Evolutionary conservation across 78 protist genomes (phyloP), one percentile per base, ranked within the genome.

Genomic region (Reticulomyxa filosa): DNA sequence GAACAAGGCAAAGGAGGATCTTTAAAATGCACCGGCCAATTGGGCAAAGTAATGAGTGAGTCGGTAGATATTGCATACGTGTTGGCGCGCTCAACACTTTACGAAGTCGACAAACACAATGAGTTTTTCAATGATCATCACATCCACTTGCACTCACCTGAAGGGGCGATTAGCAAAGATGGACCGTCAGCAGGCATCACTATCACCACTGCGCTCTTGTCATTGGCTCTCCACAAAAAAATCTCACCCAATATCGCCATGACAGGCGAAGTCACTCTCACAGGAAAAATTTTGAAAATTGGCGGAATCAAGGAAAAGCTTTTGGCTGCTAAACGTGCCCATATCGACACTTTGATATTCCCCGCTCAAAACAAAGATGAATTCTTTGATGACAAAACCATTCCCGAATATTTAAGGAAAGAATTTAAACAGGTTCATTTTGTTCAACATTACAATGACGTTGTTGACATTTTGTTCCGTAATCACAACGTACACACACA

Each of bases 141-240:
- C 25, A 2, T 87, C 50, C 93, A 87, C 72, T 17, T 89, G 63
- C 95, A 89, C 67, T 51, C 77, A 11, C 92, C 95, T 30, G 91
- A 70, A 51, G 95, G 91, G 1, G 87, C 93, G 4, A 64, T 35
- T n/a, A 76, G 78, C 3, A 87, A 89, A 70, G 90, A 89, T 35
- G 88, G 90, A 13, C 88, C 95, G 22, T 65, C 80, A 1, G 95
- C 92, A 0, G 92, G 95, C 26, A 36, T 78, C n/a, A 82, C 89
- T 0, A 70, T 86, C 53, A 75, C 62, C 17, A 67, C 81, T 1
- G 77, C 90, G 13, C 33, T 89, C 2, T 26, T 79, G 8, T 83
- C 90, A 11, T 61, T 86, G 33, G 90, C 91, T 27, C 37, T 7
- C 0, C 48, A 61, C 29, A 4, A 32, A 2, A 33, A 17, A 25